Evolutionary conservation across 306 rosid genomes (phyloP).

Genomic region (Pyrus bretschneideri): DNA sequence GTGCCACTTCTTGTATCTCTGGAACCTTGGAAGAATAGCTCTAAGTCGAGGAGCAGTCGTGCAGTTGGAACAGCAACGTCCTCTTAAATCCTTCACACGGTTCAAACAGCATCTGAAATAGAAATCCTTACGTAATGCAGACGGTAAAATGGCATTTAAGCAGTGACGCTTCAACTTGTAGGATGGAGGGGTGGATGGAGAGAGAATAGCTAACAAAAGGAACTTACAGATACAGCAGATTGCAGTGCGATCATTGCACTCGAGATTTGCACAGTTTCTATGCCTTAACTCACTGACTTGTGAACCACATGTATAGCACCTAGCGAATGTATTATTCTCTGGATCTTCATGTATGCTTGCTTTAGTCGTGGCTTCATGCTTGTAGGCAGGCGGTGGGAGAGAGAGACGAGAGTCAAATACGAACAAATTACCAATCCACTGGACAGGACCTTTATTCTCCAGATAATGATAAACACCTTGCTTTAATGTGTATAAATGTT

Average conservation of each 20-base stretch:
- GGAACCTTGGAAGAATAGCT: constrained; percentile 57
- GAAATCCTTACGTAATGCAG: not conserved
- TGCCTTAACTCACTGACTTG: constrained; percentile 71
- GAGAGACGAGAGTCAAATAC: constrained; percentile 94
- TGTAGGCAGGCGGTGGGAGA: constrained; percentile 60
- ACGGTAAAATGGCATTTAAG: not conserved
- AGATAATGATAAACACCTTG: constrained; percentile 89
- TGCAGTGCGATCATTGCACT: constrained; percentile 52
- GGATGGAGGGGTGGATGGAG: not conserved
- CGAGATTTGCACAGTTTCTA: constrained; percentile 87
- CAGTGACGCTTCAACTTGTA: not conserved
- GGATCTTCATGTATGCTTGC: constrained; percentile 24
- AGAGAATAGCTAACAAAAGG: constrained; percentile 2
- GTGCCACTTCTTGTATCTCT: constrained; percentile 81
- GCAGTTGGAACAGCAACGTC: constrained; percentile 76
- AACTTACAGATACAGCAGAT: constrained; percentile 78
- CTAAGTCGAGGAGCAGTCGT: constrained; percentile 73
- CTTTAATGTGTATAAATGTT: constrained; percentile 63
- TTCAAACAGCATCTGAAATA: constrained; percentile 63
- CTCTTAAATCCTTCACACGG: constrained; percentile 54
- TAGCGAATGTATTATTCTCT: constrained; percentile 47
- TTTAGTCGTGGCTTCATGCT: constrained; percentile 34
- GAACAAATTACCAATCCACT: constrained; percentile 86
- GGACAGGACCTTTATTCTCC: constrained; percentile 60
- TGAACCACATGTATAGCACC: constrained; percentile 59